A percentile compares a stretch with the other conserved stretches of the same genome.
Conservation (phyloP, 1,284 basidiomycete species). For the Cryptococcus depauperatus region DNA sequence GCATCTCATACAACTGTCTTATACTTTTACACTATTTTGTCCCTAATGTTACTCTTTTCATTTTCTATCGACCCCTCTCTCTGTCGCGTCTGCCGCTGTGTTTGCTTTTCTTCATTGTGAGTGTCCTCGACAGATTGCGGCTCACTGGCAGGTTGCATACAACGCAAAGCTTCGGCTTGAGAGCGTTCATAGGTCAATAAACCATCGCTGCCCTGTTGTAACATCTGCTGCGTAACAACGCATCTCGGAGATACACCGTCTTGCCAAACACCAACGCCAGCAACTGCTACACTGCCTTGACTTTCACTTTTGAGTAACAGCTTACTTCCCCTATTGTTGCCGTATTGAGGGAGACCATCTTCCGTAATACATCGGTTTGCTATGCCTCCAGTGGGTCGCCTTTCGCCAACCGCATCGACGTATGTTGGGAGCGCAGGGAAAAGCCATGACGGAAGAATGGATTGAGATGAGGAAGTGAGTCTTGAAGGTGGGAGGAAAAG, state of each 20-base stretch:
- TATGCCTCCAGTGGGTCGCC: constrained; percentile 9
- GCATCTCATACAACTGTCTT: too few species aligned
- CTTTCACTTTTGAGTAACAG: constrained; percentile 14
- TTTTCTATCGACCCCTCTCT: too few species aligned
- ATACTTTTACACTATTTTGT: too few species aligned
- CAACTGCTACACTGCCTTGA: too few species aligned
- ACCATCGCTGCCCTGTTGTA: background rate
- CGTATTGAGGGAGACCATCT: constrained; percentile 16
- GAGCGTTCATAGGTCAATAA: background rate
- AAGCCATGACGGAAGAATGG: constrained; percentile 11
- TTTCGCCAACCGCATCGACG: constrained; percentile 6
- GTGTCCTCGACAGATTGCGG: background rate
- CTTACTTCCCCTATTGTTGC: constrained; percentile 13
- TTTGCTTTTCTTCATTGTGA: background rate
- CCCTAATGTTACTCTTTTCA: too few species aligned
- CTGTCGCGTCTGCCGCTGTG: too few species aligned
- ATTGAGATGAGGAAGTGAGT: background rate
- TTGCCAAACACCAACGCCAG: background rate
- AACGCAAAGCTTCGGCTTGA: background rate
- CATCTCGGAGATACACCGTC: background rate
- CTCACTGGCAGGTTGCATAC: background rate
- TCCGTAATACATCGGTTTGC: constrained; percentile 8
- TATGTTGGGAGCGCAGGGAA: constrained; percentile 13
- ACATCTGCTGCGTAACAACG: background rate
- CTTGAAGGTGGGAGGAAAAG: constrained; percentile 5